Evolutionary conservation across 2,329 filamentous ascomycete species (phyloP).

Genomic region (Phaeosphaeriaceae sp.): DNA sequence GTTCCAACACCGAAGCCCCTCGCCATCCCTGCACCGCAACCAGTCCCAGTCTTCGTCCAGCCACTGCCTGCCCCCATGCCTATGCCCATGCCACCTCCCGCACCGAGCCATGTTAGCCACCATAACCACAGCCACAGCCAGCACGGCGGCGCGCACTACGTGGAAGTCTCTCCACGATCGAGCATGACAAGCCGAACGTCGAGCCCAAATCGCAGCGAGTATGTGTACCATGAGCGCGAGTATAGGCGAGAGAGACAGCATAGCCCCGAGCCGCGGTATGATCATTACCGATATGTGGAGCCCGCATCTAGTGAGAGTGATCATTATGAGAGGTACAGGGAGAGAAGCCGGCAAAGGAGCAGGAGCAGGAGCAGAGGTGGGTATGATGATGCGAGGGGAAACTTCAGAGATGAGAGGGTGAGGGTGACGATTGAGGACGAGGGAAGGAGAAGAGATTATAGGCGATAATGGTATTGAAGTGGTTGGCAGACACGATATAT

Average conservation of each 20-base stretch:
- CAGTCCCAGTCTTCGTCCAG: conserved; percentile 49
- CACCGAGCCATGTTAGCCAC: conserved; percentile 22
- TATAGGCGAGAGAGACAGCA: conserved; percentile 48
- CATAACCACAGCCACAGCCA: conserved; percentile 26
- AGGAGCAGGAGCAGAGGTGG: conserved; percentile 41
- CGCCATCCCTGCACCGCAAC: conserved; percentile 49
- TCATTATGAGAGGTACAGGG: conserved; percentile 33
- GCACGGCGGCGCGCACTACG: conserved; percentile 47
- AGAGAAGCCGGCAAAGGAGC: conserved; percentile 38
- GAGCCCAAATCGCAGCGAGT: conserved; percentile 44
- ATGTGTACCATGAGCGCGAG: conserved; percentile 54
- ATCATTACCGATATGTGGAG: conserved; percentile 56
- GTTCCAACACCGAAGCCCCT: conserved; percentile 41
- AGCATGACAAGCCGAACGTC: conserved; percentile 40
- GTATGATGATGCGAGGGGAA: conserved; percentile 34
- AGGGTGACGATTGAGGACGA: conserved; percentile 38
- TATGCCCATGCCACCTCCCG: conserved; percentile 26
- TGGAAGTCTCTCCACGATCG: conserved; percentile 52
- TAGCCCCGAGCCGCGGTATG: conserved; percentile 49
- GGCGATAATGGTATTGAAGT: conserved; percentile 13
- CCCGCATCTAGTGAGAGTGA: conserved; percentile 42
- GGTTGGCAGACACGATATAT: background rate
- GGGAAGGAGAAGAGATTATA: conserved; percentile 32
- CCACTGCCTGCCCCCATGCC: conserved; percentile 41
- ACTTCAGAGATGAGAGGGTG: conserved; percentile 39